phyloP scores from a whole-genome alignment of 108 stramenopile genomes.

The Chaetoceros tenuissimus region DNA sequence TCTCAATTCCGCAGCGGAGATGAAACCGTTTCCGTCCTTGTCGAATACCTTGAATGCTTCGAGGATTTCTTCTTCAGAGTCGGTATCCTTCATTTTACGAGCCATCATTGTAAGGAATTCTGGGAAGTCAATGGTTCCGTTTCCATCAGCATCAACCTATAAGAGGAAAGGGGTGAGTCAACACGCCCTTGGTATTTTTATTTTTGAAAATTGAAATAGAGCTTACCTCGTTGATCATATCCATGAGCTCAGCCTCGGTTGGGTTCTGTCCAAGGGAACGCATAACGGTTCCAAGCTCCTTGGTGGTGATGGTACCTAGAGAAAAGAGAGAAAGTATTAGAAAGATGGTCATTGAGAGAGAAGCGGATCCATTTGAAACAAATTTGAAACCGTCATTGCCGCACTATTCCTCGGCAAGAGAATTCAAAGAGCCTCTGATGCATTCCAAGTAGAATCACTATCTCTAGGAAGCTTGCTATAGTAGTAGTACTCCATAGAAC shows the following conservation, averaged over 20 bases:
- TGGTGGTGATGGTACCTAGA: slow-evolving; percentile 99
- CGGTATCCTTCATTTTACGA: slow-evolving; percentile 99
- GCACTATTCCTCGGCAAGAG: no score
- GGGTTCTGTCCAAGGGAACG: slow-evolving; percentile 99
- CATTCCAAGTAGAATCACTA: no score
- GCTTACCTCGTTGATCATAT: slow-evolving; percentile 99
- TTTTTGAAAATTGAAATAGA: no score
- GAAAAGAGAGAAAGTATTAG: not conserved
- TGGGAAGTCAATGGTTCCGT: slow-evolving; percentile 99
- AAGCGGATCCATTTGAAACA: not conserved
- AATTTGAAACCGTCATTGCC: not conserved
- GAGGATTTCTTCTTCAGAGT: slow-evolving; percentile 99
- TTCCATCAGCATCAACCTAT: slow-evolving; percentile 97
- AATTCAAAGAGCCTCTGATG: no score
- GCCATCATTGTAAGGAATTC: slow-evolving; percentile 99
- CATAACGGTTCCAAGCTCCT: slow-evolving; percentile 99
- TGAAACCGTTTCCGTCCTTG: slow-evolving; percentile 99
- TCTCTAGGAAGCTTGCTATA: no score
- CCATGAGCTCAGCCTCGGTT: slow-evolving; percentile 99
- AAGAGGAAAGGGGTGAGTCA: slow-evolving; percentile 4
- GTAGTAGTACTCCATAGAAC: no score
- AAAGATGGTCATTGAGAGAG: not conserved
- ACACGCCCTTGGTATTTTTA: no score
- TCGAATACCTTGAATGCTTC: slow-evolving; percentile 99
- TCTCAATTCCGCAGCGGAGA: slow-evolving; percentile 99